Evolutionary conservation across 2,329 filamentous ascomycete genomes (phyloP).

Genomic region (Lachnellula willkommii): DNA sequence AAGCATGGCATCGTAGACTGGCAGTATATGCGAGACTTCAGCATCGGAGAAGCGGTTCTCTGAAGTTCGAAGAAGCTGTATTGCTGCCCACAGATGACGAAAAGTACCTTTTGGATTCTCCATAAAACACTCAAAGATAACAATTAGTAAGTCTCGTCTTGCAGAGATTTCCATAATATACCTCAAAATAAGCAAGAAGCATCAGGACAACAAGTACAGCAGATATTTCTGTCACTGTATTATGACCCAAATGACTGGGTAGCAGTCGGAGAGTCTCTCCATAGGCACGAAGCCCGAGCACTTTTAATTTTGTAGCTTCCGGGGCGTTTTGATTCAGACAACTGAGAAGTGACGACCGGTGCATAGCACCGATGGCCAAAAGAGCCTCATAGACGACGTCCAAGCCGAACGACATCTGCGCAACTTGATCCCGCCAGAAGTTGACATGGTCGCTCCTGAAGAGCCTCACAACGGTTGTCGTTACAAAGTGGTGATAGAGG

Average conservation of each 20-base stretch:
- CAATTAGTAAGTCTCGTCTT: background rate
- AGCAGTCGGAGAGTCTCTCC: slow-evolving; percentile 13
- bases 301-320: slow-evolving; percentile 13
- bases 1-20: slow-evolving; percentile 16
- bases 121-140: slow-evolving; percentile 11
- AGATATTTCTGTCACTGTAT: slow-evolving; percentile 1
- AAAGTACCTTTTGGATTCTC: slow-evolving; percentile 17
- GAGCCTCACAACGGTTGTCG: slow-evolving; percentile 14
- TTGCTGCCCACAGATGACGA: slow-evolving; percentile 19
- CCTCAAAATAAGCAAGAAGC: slow-evolving; percentile 19
- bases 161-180: background rate
- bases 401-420: slow-evolving; percentile 18
- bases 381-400: slow-evolving; percentile 22
- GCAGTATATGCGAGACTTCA: slow-evolving; percentile 9
- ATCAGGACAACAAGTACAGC: slow-evolving; percentile 15
- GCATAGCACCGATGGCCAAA: slow-evolving; percentile 17
- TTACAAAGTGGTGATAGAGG: slow-evolving; percentile 25
- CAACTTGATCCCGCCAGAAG: slow-evolving; percentile 23
- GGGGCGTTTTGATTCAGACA: slow-evolving; percentile 6
- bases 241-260: slow-evolving; percentile 3
- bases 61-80: slow-evolving; percentile 13
- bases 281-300: slow-evolving; percentile 15
- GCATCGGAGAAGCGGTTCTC: slow-evolving; percentile 6
- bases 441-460: slow-evolving; percentile 19
- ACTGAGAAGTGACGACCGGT: slow-evolving; percentile 16